Evolutionary conservation across 345 rosid genomes (phyloP).

Genomic region (Balakata baccata): DNA sequence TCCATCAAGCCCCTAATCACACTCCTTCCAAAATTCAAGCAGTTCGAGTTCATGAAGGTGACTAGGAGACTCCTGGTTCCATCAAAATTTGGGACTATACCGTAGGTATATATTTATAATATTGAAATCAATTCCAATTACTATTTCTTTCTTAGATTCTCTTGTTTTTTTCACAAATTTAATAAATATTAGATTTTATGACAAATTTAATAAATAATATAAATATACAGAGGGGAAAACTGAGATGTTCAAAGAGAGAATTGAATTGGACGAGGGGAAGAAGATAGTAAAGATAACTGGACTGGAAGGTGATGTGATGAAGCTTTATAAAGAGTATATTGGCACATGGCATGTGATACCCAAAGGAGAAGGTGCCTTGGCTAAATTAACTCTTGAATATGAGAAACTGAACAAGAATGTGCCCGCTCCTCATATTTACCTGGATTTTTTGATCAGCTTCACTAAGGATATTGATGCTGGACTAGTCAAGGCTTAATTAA

Average conservation of each 20-base stretch:
- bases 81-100: slow-evolving; percentile 26
- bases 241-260: slow-evolving; percentile 16
- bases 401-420: not conserved
- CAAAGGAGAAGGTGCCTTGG: not conserved
- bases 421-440: not conserved
- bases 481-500: not conserved
- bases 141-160: not conserved
- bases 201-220: too few relatives aligned
- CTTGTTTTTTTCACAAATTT: not conserved
- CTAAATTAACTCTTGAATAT: not conserved
- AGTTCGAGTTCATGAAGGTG: slow-evolving; percentile 35
- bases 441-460: not conserved
- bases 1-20: slow-evolving; percentile 18
- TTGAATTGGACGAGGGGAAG: slow-evolving; percentile 26
- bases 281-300: slow-evolving; percentile 16
- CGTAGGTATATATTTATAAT: not conserved
- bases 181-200: too few relatives aligned
- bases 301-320: not conserved
- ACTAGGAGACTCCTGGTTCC: slow-evolving; percentile 32
- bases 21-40: slow-evolving; percentile 19
- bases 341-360: not conserved
- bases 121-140: not conserved
- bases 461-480: slow-evolving; percentile 5
- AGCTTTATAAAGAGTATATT: not conserved
- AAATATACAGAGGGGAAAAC: slow-evolving; percentile 2